A percentile compares a stretch with the other conserved stretches of the same genome.
Conservation (phyloP, 2,329 filamentous ascomycete species). For the Aspergillus udagawae region DNA sequence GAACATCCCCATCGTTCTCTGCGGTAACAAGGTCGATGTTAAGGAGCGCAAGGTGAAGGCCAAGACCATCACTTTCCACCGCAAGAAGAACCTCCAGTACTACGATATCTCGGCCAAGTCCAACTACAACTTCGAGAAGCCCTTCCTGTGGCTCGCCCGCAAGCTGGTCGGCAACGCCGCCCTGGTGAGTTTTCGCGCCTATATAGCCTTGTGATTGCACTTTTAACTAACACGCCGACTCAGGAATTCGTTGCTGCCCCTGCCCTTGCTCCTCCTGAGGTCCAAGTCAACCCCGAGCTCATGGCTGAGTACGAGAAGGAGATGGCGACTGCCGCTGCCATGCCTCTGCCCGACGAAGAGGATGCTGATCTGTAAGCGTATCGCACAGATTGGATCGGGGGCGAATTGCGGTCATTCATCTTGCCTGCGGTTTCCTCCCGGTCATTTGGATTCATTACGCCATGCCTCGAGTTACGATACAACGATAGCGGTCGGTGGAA, state of each 20-base stretch:
- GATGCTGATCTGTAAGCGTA: constrained; percentile 59
- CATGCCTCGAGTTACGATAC: constrained; percentile 34
- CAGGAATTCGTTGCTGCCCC: constrained; percentile 96
- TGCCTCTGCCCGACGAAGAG: constrained; percentile 93
- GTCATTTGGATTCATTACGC: constrained; percentile 19
- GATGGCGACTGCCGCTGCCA: constrained; percentile 73
- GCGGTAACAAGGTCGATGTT: constrained; percentile 99
- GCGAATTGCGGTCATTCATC: constrained; percentile 2
- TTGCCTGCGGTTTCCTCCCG: constrained; percentile 7
- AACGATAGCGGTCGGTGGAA: constrained; percentile 32
- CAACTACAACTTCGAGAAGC: constrained; percentile 99
- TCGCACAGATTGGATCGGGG: constrained; percentile 11
- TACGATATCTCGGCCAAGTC: constrained; percentile 99
- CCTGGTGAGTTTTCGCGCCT: constrained; percentile 58
- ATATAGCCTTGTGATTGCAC: constrained; percentile 16
- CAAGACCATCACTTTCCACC: constrained; percentile 99
- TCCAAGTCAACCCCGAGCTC: constrained; percentile 78
- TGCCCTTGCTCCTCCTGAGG: constrained; percentile 89
- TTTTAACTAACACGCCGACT: constrained; percentile 12
- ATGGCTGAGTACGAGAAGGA: constrained; percentile 81
- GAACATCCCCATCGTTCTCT: constrained; percentile 97
- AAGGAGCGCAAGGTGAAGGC: constrained; percentile 99
- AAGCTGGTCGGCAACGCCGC: constrained; percentile 94
- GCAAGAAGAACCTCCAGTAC: constrained; percentile 99
- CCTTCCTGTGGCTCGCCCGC: constrained; percentile 97